These are phyloP conservation scores for Vigna nakashimae DNA, from an alignment of 306 rosid genomes.

Conservation along the genomic window DNA sequence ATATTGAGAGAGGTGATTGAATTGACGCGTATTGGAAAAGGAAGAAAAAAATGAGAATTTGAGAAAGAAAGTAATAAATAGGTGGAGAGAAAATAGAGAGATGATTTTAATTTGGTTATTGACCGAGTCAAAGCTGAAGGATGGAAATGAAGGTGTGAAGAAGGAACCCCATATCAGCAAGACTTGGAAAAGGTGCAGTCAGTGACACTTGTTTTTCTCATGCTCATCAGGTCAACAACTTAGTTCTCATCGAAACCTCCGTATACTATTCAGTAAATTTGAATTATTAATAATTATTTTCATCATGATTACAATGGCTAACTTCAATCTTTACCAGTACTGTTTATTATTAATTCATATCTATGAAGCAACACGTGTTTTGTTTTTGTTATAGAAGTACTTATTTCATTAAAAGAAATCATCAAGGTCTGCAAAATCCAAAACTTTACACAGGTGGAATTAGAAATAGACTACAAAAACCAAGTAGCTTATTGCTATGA, in stretches of 20 bases:
- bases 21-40: neutral
- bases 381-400: no score
- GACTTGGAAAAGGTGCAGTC: neutral
- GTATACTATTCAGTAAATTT: neutral
- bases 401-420: no score
- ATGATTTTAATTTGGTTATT: neutral
- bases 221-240: neutral
- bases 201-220: neutral
- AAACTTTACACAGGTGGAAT: no score
- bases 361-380: neutral
- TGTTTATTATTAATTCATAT: no score
- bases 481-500: no score
- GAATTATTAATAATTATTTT: neutral
- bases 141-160: neutral
- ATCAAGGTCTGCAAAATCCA: no score
- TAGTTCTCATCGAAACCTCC: neutral
- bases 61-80: neutral
- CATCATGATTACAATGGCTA: neutral
- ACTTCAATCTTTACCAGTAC: no score
- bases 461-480: no score
- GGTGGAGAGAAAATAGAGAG: neutral
- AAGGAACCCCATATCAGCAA: neutral
- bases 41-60: neutral
- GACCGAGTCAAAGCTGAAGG: conserved; percentile 28
- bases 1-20: neutral